Evolutionary conservation across 177 flowering plant species (phyloP).

Genomic region (Vitis hybrid): DNA sequence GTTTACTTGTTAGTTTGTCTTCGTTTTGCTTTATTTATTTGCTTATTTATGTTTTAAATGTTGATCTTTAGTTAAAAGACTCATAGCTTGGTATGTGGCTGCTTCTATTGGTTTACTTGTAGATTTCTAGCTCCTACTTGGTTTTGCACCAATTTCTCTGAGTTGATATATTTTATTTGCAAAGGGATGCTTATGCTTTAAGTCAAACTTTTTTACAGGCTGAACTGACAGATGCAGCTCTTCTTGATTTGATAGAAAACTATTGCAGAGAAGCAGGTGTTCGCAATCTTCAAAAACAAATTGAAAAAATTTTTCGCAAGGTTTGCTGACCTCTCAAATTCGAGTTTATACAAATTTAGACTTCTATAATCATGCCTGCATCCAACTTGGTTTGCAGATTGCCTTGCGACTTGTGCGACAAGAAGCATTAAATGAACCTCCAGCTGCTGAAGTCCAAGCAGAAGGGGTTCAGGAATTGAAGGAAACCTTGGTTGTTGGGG

Average conservation of each 20-base stretch:
- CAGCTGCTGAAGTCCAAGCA: constrained; percentile 23
- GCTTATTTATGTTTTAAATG: too few species aligned
- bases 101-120: too few species aligned
- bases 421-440: constrained; percentile 43
- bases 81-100: too few species aligned
- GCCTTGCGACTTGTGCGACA: constrained; percentile 84
- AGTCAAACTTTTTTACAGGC: constrained; percentile 47
- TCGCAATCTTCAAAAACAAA: constrained; percentile 94
- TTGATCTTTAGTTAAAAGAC: too few species aligned
- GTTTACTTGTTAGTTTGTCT: too few species aligned
- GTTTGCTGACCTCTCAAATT: constrained; percentile 29
- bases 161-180: too few species aligned
- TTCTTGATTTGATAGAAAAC: constrained; percentile 81
- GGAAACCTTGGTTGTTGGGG: constrained; percentile 26
- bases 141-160: too few species aligned
- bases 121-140: too few species aligned
- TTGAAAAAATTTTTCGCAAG: constrained; percentile 97
- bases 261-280: constrained; percentile 99
- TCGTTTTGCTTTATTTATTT: too few species aligned
- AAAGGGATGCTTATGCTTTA: too few species aligned
- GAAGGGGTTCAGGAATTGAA: constrained; percentile 16
- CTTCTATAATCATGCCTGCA: too few species aligned
- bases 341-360: too few species aligned
- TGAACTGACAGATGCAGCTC: constrained; percentile 92
- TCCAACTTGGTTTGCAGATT: constrained; percentile 46